A percentile compares a stretch with the other conserved stretches of the same genome.
Evolutionary conservation across 305 asterid genomes (phyloP).

Genomic region (Fraxinus dipetala): DNA sequence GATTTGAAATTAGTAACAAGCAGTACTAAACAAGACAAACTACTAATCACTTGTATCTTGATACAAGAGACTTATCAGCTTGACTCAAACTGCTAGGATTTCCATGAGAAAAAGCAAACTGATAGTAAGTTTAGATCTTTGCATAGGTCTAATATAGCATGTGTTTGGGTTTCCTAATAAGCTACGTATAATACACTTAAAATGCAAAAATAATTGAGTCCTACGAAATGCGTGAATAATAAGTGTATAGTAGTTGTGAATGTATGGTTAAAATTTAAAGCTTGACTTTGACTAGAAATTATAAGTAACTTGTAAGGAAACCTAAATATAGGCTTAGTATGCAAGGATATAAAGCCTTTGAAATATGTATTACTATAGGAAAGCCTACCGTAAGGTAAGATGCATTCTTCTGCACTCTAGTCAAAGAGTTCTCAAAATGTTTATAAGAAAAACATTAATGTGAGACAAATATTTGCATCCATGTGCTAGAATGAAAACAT

Average conservation of each 20-base stretch:
- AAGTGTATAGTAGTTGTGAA: background rate
- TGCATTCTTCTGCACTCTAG: background rate
- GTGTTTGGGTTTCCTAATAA: background rate
- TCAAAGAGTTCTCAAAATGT: background rate
- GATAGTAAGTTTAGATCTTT: background rate
- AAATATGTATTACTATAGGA: background rate
- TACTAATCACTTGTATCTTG: background rate
- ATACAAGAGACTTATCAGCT: background rate
- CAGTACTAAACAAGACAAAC: background rate
- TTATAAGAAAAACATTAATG: background rate
- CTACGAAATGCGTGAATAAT: background rate
- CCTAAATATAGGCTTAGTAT: background rate
- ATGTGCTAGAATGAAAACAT: background rate
- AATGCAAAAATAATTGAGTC: background rate
- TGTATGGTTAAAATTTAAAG: background rate
- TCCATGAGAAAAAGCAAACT: background rate
- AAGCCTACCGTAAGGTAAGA: background rate
- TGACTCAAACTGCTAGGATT: background rate
- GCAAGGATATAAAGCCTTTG: background rate
- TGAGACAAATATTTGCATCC: background rate
- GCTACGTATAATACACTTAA: background rate
- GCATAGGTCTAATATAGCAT: background rate
- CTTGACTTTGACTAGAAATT: background rate
- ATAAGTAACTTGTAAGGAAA: background rate
- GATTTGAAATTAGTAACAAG: slow-evolving; percentile 7